Evolutionary conservation across 192 early-diverging fungal genomes (phyloP).

Genomic region (Backusella liffmaniae): DNA sequence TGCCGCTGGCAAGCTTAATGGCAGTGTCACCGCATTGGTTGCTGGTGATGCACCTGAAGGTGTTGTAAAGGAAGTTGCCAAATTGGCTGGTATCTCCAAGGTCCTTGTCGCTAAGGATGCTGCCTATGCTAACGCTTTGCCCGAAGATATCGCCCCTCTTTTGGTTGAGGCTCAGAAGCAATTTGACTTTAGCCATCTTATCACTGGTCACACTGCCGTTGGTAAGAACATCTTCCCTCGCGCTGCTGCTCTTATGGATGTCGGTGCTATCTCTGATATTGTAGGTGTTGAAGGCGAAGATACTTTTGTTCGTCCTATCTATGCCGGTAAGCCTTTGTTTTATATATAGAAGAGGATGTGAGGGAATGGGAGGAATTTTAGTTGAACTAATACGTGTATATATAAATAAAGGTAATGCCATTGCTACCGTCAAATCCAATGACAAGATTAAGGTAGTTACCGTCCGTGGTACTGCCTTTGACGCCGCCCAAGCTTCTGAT

Average conservation of each 20-base stretch:
- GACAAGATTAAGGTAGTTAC: constrained; percentile 89
- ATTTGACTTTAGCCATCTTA: constrained; percentile 75
- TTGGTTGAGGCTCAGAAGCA: constrained; percentile 72
- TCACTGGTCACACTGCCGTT: constrained; percentile 85
- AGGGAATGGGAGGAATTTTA: background rate
- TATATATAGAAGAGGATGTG: background rate
- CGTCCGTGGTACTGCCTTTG: constrained; percentile 89
- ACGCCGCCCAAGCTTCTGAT: constrained; percentile 50
- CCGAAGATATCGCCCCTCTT: constrained; percentile 80
- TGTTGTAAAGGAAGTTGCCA: constrained; percentile 61
- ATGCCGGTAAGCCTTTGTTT: constrained; percentile 69
- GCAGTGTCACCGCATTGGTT: constrained; percentile 86
- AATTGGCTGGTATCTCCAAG: constrained; percentile 70
- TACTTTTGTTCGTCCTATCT: constrained; percentile 95
- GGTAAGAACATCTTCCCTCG: constrained; percentile 95
- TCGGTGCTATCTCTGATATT: constrained; percentile 90
- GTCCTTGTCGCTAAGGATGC: constrained; percentile 85
- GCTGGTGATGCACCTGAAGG: constrained; percentile 71
- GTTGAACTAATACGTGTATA: background rate
- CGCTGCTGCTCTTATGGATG: constrained; percentile 89
- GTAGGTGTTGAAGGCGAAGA: constrained; percentile 75
- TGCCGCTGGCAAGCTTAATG: constrained; percentile 79
- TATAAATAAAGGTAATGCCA: constrained; percentile 74
- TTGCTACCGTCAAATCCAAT: constrained; percentile 91
- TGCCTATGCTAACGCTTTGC: constrained; percentile 72